Evolutionary conservation across 495 filamentous ascomycete species (phyloP).

Genomic region (Rhypophila decipiens): DNA sequence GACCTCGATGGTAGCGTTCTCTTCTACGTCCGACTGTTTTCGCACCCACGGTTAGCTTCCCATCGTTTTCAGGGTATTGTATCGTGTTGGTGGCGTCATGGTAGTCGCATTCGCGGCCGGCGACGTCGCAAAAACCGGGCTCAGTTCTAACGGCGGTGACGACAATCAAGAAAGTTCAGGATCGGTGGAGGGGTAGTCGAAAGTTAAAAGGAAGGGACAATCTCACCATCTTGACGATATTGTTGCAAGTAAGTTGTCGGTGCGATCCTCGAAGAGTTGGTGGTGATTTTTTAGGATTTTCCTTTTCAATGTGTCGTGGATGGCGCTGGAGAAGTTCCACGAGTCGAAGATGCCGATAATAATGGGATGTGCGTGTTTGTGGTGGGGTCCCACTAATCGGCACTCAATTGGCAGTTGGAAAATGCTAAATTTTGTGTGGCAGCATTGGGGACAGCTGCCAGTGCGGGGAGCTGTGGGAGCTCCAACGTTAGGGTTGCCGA

Average conservation of each 20-base stretch:
- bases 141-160: too few species aligned
- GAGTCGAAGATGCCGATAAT: conserved; percentile 6
- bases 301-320: conserved; percentile 1
- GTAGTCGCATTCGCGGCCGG: too few species aligned
- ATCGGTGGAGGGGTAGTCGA: neutral
- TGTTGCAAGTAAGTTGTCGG: conserved; percentile 35
- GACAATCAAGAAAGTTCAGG: neutral
- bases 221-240: conserved; percentile 49
- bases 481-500: neutral
- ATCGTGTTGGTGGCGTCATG: too few species aligned
- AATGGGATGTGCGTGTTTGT: conserved; percentile 19
- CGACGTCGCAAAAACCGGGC: too few species aligned
- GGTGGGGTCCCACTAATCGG: conserved; percentile 12
- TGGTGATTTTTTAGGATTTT: conserved; percentile 4
- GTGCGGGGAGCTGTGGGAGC: neutral
- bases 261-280: conserved; percentile 49
- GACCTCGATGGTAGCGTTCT: conserved; percentile 70
- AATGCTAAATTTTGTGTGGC: conserved; percentile 16
- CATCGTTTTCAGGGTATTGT: too few species aligned
- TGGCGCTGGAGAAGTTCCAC: conserved; percentile 2
- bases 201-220: neutral
- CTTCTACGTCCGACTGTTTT: conserved; percentile 58
- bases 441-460: neutral
- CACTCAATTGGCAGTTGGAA: conserved; percentile 1
- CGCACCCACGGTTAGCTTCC: too few species aligned